Evolutionary conservation across 345 rosid genomes (phyloP), one percentile per base, ranked within the genome.

Genomic region (Salix purpurea): DNA sequence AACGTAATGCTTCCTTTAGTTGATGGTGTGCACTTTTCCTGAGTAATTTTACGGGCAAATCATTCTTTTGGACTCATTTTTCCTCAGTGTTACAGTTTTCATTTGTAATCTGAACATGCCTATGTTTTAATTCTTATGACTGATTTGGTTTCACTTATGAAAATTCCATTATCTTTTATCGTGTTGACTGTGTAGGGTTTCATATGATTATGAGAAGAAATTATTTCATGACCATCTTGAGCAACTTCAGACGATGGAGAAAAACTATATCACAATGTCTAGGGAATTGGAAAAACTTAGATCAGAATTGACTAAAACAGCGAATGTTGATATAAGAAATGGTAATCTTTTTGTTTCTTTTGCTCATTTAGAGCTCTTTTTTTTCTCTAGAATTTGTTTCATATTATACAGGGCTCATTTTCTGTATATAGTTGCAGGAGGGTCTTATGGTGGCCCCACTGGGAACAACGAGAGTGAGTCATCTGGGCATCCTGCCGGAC

Each of bases 281-380:
- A 86, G 83, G 89, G 99, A 96, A 84, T 94, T 93, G 73, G 97
- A 96, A 79, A 93, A 96, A 77, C 98, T 92, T 78, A 93, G 89
- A 73, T 91, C 89, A n/a, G 94, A 92, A 80, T 76, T 96, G 77
- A 83, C 79, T 60, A 92, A 89, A 78, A 78, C 85, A 72, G 78
- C 89, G 70, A 87, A 85, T 86, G 74, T 79, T 36, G 97, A 87
- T 40, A 85, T 87, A 78, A 85, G 91, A 87, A 70, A 88, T 12
- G 95, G 97, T 90, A 84, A 72, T 44, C 18, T 67, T 72, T 60
- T 34, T 32, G n/a, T 56, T 34, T 39, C 65, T 60, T 70, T 69
- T 61, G 21, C 28, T 14, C 52, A 21, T 54, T 70, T 68, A 15
- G 36, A 69, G 78, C 37, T 69, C 67, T 8, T n/a, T 78, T 44